Conservation (phyloP, 345 rosid genomes). For the Rubroshorea leprosula region DNA sequence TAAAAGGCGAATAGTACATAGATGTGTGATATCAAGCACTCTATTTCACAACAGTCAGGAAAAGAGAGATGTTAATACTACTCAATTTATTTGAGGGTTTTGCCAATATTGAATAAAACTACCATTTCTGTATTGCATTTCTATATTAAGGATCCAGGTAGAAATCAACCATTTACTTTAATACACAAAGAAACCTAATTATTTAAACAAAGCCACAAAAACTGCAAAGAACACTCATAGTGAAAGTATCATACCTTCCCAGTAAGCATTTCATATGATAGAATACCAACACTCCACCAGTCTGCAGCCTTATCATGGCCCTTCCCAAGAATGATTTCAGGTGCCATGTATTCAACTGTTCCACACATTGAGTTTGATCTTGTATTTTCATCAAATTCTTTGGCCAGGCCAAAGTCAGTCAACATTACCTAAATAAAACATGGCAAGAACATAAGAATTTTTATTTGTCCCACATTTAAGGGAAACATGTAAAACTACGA, state of each 20-base stretch:
- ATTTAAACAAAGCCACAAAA: not conserved
- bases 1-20: not conserved
- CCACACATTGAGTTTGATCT: constrained; percentile 95
- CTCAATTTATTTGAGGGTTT: not conserved
- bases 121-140: not conserved
- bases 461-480: not conserved
- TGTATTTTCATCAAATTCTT: constrained; percentile 70
- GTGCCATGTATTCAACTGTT: constrained; percentile 92
- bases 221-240: not conserved
- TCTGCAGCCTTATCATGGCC: constrained; percentile 95
- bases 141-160: not conserved
- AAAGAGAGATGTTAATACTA: not conserved
- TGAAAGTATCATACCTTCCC: constrained; percentile 48
- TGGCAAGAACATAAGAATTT: not conserved
- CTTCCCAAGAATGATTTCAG: constrained; percentile 82
- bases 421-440: constrained; percentile 47
- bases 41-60: not conserved
- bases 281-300: constrained; percentile 96
- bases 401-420: constrained; percentile 93
- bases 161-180: not conserved
- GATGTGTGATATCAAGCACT: not conserved
- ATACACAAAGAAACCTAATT: not conserved
- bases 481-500: not conserved
- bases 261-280: constrained; percentile 89
- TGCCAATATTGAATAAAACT: too few species aligned